Evolutionary conservation across 495 filamentous ascomycete species (phyloP).

Genomic region (Aspergillus diversus): DNA sequence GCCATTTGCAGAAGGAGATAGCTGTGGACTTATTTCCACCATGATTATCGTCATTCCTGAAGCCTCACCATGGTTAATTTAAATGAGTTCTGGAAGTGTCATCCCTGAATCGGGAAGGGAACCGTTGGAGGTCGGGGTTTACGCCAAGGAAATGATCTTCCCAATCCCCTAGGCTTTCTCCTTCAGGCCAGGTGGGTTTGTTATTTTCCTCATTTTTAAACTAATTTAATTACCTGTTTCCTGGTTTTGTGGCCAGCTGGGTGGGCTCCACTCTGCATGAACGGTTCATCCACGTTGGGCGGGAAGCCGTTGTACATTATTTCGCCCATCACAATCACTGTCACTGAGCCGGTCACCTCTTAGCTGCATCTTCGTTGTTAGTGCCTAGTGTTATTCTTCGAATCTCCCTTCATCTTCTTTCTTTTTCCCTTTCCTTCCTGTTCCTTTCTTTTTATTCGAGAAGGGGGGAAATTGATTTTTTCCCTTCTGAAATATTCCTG

Average conservation of each 20-base stretch:
- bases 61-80: constrained; percentile 8
- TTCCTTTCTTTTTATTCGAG: constrained; percentile 6
- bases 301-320: constrained; percentile 24
- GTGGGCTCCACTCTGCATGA: constrained; percentile 29
- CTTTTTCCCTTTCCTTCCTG: not conserved
- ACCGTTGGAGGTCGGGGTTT: constrained; percentile 2
- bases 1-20: constrained; percentile 17
- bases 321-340: constrained; percentile 27
- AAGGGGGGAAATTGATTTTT: constrained; percentile 2
- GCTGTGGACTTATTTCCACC: constrained; percentile 17
- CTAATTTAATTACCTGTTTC: constrained; percentile 9
- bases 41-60: constrained; percentile 21
- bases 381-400: constrained; percentile 11
- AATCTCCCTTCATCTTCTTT: constrained; percentile 13
- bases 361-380: constrained; percentile 23
- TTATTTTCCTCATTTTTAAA: constrained; percentile 17
- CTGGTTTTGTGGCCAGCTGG: constrained; percentile 13
- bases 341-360: constrained; percentile 18
- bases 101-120: constrained; percentile 12
- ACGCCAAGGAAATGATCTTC: constrained; percentile 21
- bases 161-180: not conserved
- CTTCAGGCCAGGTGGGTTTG: not conserved
- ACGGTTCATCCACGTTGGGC: constrained; percentile 24
- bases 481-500: constrained; percentile 2
- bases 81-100: constrained; percentile 12